Evolutionary conservation across 805 yeast genomes (phyloP), one percentile per base, ranked within the genome.

Genomic region (Candida coleopterorum): DNA sequence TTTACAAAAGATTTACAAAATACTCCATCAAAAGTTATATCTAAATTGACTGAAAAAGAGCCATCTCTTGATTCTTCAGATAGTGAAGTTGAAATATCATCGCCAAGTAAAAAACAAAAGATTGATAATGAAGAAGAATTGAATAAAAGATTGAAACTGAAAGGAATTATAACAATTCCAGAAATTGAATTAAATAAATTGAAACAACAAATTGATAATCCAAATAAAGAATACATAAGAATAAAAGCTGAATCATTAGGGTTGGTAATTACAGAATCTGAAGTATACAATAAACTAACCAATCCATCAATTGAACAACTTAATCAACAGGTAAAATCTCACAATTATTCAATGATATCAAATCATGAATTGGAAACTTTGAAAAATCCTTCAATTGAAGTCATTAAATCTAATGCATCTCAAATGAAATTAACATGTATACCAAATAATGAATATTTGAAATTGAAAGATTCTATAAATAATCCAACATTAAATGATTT

Each of bases 151-250:
- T 48, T 67, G 23, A 44, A 44, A 24, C 38, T 53, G 4, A 52
- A 46, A 32, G 70, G 71, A 1, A 48, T 67, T 23, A 58, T 60
- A 2, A 53, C 65, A 2, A 37, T 66, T 9, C 60, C 68, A 3
- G 25, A 30, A 3, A 37, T 25, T 12, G 62, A 57, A 15, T 43
- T 39, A 10, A 29, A 34, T 16, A 55, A 59, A 21, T 42, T 66
- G 26, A 53, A 48, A 4, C 44, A 44, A n/a, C 37, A 40, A 18
- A 55, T 59, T 0, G 44, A 58, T 18, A 40, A 43, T 7, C 65
- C 65, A 7, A 25, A 49, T 1, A 17, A 43, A 2, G 63, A 57
- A 2, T 56, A 56, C 27, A 29, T 60, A 7, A 34, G 31, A 6
- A 14, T 28, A 11, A 53, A 52, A 27, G 64, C 62, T 2, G 21